Conservation (phyloP, 352 stramenopile genomes). For the Globisporangium takayamanum region DNA sequence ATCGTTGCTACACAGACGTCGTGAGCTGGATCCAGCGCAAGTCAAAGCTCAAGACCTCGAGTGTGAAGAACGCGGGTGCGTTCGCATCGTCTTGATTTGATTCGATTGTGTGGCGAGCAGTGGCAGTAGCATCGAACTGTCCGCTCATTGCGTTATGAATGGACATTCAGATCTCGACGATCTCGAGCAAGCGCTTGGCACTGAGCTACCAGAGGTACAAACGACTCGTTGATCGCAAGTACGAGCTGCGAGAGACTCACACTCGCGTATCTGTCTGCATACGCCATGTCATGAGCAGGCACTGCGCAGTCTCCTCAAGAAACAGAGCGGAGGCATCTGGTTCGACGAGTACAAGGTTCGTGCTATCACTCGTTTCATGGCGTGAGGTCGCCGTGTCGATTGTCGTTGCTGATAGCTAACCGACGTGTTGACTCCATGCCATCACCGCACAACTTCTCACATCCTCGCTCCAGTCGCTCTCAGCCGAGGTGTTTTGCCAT, state of each 20-base stretch:
- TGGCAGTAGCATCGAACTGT: neutral
- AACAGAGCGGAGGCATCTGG: conserved; percentile 76
- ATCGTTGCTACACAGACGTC: conserved; percentile 36
- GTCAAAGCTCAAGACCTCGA: conserved; percentile 37
- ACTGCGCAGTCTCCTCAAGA: conserved; percentile 54
- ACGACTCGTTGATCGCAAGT: no score
- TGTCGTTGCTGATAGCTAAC: neutral
- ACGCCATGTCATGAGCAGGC: conserved; percentile 18
- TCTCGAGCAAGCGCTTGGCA: conserved; percentile 58
- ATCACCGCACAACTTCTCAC: no score
- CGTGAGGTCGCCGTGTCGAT: no score
- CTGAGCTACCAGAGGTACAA: conserved; percentile 49
- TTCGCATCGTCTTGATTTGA: neutral
- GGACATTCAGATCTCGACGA: conserved; percentile 48
- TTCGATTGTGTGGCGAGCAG: neutral
- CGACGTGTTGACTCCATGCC: no score
- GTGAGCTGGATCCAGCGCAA: conserved; percentile 84
- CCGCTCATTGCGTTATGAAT: neutral
- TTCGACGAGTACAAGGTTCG: conserved; percentile 78
- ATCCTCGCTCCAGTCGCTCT: conserved; percentile 33
- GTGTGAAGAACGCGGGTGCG: conserved; percentile 43
- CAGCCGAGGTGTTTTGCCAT: conserved; percentile 27
- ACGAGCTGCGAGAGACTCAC: neutral
- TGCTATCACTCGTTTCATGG: no score
- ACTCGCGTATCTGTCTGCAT: neutral